Base-by-base conservation (phyloP, 1,139 yeast species). In the Kodamaea alishanica region DNA sequence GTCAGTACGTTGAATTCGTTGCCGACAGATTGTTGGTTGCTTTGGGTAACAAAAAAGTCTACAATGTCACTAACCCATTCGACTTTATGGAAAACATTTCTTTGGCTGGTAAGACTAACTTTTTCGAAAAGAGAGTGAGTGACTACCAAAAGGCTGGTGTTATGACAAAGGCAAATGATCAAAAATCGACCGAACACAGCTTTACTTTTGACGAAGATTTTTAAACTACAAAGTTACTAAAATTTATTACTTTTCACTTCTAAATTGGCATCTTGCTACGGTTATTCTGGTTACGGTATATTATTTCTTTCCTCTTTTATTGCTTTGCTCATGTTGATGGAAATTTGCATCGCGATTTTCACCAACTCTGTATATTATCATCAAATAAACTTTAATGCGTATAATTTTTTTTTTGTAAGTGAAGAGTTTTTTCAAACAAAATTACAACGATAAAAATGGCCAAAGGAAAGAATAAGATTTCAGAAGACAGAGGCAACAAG, bases 121-220 rank as follows among this genome's bases (percentile, higher is more conserved):
- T 94, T 79, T 92, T 92, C 61, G 99, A 92, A 77, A 92, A 92
- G 80, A 85, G 97, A 70, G 98, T 92, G 46, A 85, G 96, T 45
- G 99, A 94, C 67, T 94, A 94, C 73, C 97, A 92, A 73, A 92
- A 92, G 75, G 97, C 97, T 41, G 97, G 97, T 72, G 98, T 92
- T 56, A 92, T 92, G 95, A 89, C 74, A 41, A 61, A 58, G 50
- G 53, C 67, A 45, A 58, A 54, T 40, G 64, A 63, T 40, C 54
- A 63, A 40, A 51, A 60, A 39, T 51, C 60, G 39, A 52, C 59
- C 41, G 64, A 57, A 38, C 58, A 57, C 53, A 56, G 58, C 43
- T 70, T 72, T 55, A 56, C 75, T 24, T 71, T 72, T 52, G 76
- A 71, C 51, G 77, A 72, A 57, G 77, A 72, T 46, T 72, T 72